A percentile compares a stretch with the other conserved stretches of the same genome.
Conservation (phyloP, 768 basidiomycete species). For the Trichaptum fuscoviolaceum region DNA sequence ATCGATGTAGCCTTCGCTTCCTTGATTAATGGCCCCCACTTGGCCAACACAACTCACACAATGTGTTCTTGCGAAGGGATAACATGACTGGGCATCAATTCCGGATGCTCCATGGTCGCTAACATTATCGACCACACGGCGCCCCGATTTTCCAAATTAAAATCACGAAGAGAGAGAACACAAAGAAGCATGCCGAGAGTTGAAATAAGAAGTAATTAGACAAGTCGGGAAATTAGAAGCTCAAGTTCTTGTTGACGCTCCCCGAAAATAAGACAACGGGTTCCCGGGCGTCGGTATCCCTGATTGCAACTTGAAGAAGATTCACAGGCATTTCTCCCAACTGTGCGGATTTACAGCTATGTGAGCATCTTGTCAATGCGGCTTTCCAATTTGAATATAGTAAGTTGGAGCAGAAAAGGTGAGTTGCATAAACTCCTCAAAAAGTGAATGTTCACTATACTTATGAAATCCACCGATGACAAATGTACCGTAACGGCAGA, state of each 20-base stretch:
- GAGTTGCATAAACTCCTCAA: too few species aligned
- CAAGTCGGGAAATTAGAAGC: not conserved
- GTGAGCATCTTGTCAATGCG: not conserved
- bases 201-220: constrained; percentile 1
- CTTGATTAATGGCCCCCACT: not conserved
- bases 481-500: too few species aligned
- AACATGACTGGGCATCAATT: not conserved
- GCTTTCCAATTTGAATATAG: too few species aligned
- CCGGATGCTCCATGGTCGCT: not conserved
- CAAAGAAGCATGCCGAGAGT: not conserved
- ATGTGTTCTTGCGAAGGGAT: not conserved
- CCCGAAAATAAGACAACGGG: not conserved
- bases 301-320: not conserved
- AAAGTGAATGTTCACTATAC: too few species aligned
- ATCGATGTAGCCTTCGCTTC: not conserved
- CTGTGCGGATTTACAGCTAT: not conserved
- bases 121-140: not conserved
- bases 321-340: not conserved
- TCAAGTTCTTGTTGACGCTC: not conserved
- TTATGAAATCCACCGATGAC: too few species aligned
- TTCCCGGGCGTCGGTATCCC: not conserved
- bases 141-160: not conserved
- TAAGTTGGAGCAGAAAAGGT: not conserved
- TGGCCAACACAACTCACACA: not conserved
- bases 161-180: not conserved